phyloP scores from a whole-genome alignment of 352 stramenopile species.

The Pythium phragmiticola region DNA sequence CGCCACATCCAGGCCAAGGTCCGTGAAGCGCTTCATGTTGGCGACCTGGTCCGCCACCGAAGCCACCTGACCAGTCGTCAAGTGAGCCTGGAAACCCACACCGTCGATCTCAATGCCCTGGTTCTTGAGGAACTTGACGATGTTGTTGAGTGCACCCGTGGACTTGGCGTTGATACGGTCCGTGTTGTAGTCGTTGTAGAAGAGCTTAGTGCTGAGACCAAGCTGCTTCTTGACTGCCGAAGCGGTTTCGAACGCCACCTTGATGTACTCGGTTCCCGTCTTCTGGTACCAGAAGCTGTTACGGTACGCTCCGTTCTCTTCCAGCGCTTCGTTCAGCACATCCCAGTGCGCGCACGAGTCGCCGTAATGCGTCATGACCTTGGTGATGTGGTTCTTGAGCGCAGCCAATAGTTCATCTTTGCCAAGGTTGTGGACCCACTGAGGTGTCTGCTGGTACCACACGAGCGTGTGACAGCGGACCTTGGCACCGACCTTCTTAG shows the following conservation, averaged over 20 bases:
- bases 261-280: conserved; percentile 1
- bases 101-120: conserved; percentile 1
- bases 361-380: conserved; percentile 3
- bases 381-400: conserved; percentile 5
- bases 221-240: conserved; percentile 7
- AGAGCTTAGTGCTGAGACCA: conserved; percentile 4
- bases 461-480: neutral
- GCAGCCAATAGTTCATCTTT: neutral
- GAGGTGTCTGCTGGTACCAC: neutral
- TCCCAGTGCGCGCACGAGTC: conserved; percentile 1
- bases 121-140: conserved; percentile 6
- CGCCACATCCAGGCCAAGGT: neutral
- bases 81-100: conserved; percentile 1
- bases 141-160: neutral
- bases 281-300: conserved; percentile 3
- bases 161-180: neutral
- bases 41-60: neutral
- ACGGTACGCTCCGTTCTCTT: neutral
- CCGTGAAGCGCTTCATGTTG: conserved; percentile 6
- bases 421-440: conserved; percentile 4
- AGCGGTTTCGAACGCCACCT: neutral
- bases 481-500: conserved; percentile 1
- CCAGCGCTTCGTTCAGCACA: neutral
- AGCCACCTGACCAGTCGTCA: neutral
- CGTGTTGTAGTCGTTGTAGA: conserved; percentile 8